Conservation (phyloP, 768 basidiomycete genomes). For the Multifurca ochricompacta region DNA sequence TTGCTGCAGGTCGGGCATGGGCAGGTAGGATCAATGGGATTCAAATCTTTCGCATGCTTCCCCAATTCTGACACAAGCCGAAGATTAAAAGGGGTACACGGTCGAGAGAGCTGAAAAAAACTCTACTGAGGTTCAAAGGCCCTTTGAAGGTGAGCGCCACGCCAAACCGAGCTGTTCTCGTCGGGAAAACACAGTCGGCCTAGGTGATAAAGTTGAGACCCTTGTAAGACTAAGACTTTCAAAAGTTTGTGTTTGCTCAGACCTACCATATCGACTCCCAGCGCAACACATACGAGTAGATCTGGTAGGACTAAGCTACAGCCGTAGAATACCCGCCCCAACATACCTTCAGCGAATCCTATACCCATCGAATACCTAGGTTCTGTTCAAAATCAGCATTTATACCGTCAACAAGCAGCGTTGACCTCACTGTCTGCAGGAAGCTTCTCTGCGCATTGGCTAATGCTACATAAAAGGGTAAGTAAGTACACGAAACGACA, state of each 20-base stretch:
- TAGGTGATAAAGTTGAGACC: constrained; percentile 25
- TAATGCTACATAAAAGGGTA: constrained; percentile 56
- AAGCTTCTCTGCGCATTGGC: constrained; percentile 70
- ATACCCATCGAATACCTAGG: constrained; percentile 92
- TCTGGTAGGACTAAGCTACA: constrained; percentile 36
- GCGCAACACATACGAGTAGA: constrained; percentile 80
- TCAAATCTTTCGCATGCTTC: constrained; percentile 63
- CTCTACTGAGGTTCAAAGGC: constrained; percentile 73
- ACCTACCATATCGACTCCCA: constrained; percentile 87
- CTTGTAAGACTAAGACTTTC: no score
- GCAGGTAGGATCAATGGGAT: constrained; percentile 66
- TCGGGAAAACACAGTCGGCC: constrained; percentile 94
- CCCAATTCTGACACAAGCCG: constrained; percentile 42
- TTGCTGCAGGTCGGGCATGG: constrained; percentile 79
- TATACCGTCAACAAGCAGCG: background rate
- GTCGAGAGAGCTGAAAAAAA: background rate
- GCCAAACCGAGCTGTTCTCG: constrained; percentile 85
- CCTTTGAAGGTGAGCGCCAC: constrained; percentile 79
- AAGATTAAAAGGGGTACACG: background rate
- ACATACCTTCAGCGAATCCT: constrained; percentile 80
- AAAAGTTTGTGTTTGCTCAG: background rate
- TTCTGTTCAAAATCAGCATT: constrained; percentile 36
- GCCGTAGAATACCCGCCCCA: background rate
- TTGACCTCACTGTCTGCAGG: constrained; percentile 61
- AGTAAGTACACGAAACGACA: constrained; percentile 16